Percentiles rank a stretch among this genome's conserved stretches.
phyloP scores from a whole-genome alignment of 192 early-diverging fungal species.

The Spizellomyces sp. region DNA sequence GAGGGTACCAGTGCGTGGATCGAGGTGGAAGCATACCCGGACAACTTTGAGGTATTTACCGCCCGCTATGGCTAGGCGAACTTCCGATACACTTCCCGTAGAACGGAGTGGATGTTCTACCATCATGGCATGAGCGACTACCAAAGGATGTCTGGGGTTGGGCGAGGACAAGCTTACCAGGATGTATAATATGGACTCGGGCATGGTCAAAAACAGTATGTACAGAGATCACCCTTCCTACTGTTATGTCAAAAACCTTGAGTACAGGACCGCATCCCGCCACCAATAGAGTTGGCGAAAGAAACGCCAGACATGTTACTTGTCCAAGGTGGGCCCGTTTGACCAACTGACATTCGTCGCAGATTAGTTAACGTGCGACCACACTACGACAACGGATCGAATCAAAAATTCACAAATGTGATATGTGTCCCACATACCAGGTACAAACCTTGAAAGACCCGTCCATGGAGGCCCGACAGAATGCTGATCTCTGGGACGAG shows the following conservation, averaged over 20 bases:
- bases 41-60: slow-evolving; percentile 4
- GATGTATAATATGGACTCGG: slow-evolving; percentile 51
- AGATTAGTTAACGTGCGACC: background rate
- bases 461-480: no score
- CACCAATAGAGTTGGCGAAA: slow-evolving; percentile 37
- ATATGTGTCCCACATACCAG: no score
- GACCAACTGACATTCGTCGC: background rate
- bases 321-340: slow-evolving; percentile 32
- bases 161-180: background rate
- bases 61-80: slow-evolving; percentile 3
- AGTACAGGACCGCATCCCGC: slow-evolving; percentile 47
- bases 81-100: background rate
- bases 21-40: background rate
- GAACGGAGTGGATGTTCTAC: background rate
- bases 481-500: no score
- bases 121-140: no score
- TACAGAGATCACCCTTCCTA: slow-evolving; percentile 1
- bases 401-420: no score
- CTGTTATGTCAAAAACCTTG: slow-evolving; percentile 29
- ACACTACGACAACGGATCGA: no score
- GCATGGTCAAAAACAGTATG: slow-evolving; percentile 26
- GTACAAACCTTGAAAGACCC: no score
- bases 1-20: background rate
- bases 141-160: background rate
- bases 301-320: slow-evolving; percentile 49